Conservation (phyloP, 345 rosid genomes). For the Brassica cretica region DNA sequence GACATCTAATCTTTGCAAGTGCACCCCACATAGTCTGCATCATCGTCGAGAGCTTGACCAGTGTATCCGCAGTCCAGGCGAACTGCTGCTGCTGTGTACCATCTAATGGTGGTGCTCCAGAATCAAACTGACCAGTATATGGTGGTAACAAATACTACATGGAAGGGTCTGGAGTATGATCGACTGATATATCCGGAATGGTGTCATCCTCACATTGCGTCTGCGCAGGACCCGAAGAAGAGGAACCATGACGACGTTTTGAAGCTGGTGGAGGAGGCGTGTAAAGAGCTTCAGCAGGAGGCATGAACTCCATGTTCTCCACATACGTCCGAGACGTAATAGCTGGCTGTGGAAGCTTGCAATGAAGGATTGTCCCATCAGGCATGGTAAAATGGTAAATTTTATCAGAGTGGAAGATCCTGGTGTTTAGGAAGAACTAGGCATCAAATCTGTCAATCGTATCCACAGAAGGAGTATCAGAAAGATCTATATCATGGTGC, state of each 20-base stretch:
- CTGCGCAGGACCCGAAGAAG: too few species aligned
- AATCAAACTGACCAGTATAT: background rate
- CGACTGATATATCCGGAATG: too few species aligned
- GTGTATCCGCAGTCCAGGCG: background rate
- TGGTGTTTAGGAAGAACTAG: background rate
- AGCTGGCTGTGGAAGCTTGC: background rate
- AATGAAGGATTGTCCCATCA: background rate
- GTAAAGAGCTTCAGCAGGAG: too few species aligned
- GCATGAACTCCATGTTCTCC: too few species aligned
- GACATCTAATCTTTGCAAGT: background rate
- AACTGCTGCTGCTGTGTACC: background rate
- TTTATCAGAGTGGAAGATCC: too few species aligned
- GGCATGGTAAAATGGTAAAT: background rate
- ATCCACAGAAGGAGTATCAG: background rate
- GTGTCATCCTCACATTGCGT: too few species aligned
- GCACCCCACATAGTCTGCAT: background rate
- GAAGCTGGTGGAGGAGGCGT: too few species aligned
- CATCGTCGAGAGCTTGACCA: background rate
- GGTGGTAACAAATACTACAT: background rate
- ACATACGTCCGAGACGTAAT: background rate
- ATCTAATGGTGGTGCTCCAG: background rate
- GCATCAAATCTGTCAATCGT: background rate
- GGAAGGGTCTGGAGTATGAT: too few species aligned
- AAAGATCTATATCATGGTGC: background rate
- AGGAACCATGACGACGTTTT: background rate